Percentiles rank a stretch among this genome's conserved stretches.
Conservation (phyloP, 306 rosid species). For the Malus asiatica region DNA sequence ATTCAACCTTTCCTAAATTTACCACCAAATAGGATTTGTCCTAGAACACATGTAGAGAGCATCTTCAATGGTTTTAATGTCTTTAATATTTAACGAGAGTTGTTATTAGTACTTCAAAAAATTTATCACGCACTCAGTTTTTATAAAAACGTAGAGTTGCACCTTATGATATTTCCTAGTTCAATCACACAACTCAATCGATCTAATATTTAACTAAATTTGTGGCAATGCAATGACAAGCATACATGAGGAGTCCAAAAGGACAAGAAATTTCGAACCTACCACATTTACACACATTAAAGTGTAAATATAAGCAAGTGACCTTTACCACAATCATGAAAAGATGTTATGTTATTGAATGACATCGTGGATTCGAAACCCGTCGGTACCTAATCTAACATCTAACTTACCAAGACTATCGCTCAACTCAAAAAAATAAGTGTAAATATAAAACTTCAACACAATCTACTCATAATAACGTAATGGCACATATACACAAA, state of each 20-base stretch:
- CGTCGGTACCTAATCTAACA: too few relatives aligned
- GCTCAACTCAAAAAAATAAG: too few relatives aligned
- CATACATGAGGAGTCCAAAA: neutral
- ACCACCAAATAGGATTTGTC: neutral
- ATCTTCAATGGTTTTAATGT: neutral
- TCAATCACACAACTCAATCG: neutral
- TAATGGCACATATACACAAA: too few relatives aligned
- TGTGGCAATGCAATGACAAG: neutral
- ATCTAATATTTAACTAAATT: neutral
- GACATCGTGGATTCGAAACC: accelerated
- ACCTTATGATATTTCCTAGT: neutral
- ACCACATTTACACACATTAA: too few relatives aligned
- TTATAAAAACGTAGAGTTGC: neutral
- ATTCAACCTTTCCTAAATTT: neutral
- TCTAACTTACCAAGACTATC: too few relatives aligned
- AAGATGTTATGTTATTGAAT: accelerated
- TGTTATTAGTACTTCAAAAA: too few relatives aligned
- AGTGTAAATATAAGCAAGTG: too few relatives aligned
- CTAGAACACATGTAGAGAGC: neutral
- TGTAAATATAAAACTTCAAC: too few relatives aligned
- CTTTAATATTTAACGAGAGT: too few relatives aligned
- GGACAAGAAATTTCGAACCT: too few relatives aligned
- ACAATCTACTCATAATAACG: too few relatives aligned
- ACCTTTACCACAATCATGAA: accelerated
- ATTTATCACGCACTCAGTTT: neutral